phyloP scores from a whole-genome alignment of 1,139 yeast species.

The Hyphopichia wangnamkhiaoensis region DNA sequence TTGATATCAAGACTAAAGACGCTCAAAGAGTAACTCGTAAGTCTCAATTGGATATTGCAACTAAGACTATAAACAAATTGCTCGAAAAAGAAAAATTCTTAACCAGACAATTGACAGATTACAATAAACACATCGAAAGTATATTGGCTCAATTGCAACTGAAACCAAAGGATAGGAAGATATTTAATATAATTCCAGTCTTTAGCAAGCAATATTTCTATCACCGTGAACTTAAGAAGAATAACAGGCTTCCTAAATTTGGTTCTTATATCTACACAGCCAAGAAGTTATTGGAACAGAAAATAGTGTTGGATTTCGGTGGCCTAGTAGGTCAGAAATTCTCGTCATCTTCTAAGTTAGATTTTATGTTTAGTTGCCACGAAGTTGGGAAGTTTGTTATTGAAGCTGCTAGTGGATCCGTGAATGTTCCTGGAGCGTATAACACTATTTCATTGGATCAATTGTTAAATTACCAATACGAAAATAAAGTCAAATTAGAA shows the following conservation, averaged over 20 bases:
- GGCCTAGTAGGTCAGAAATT: conserved; percentile 45
- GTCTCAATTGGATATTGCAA: conserved; percentile 61
- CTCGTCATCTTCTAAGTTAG: conserved; percentile 61
- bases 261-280: conserved; percentile 85
- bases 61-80: conserved; percentile 60
- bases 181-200: conserved; percentile 57
- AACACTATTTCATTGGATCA: conserved; percentile 64
- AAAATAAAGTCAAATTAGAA: conserved; percentile 48
- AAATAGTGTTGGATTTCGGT: conserved; percentile 60
- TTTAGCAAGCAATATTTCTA: conserved; percentile 82
- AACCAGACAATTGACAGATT: conserved; percentile 61
- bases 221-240: conserved; percentile 66
- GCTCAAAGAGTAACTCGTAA: conserved; percentile 64
- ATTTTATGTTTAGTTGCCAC: conserved; percentile 77
- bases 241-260: conserved; percentile 70
- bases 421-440: conserved; percentile 53
- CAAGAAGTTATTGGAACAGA: conserved; percentile 72
- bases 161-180: conserved; percentile 51
- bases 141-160: conserved; percentile 65
- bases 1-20: conserved; percentile 79
- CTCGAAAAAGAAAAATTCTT: conserved; percentile 63
- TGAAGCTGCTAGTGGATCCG: conserved; percentile 55
- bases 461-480: conserved; percentile 67
- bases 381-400: conserved; percentile 70
- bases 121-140: conserved; percentile 67